Evolutionary conservation across 306 rosid genomes (phyloP), one percentile per base, ranked within the genome.

Genomic region (Prunus kanzakura): DNA sequence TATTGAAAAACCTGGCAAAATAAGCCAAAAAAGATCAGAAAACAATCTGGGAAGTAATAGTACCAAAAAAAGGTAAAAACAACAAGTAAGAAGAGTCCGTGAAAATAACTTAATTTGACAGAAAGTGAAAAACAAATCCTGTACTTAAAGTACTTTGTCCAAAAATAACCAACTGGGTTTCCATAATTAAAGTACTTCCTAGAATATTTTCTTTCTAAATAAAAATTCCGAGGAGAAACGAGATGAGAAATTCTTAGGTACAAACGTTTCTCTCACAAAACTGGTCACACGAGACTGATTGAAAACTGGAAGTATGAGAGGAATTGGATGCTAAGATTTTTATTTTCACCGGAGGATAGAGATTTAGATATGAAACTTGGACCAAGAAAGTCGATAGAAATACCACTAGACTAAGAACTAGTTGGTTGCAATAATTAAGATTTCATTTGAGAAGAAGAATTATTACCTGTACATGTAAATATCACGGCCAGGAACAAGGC

Each of bases 391-490:
- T 27, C 29, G 14, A 16, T 1, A 16, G 46, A 63, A 63, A 63
- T 63, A 30, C 10, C 2, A 62, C 43, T 29, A 15, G 43, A 29
- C 6, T 10, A 63, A 63, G 3, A 0, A 30, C 20, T 52, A 18
- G 54, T 49, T 49, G 11, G 4, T 7, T 60, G 2, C 18, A 25
- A 13, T 0, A 25, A 25, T 23, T 3, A 60, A 7, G 15, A 27
- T 14, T 61, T 23, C 25, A 61, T 25, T 63, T 2, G 15, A 2
- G 12, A 16, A 20, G 19, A 25, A 60, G 38, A 19, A 18, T 5
- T 5, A 38, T 3, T 78, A 89, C 97, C 91, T 92, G 84, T 95
- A 95, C 96, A 95, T 95, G 88, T 89, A 95, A 83, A 95, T 89
- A 87, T 95, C 99, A 13, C 96, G 93, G 51, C 83, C 84, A 11